Evolutionary conservation across 1,284 basidiomycete genomes (phyloP), one percentile per base, ranked within the genome.

Genomic region (Cutaneotrichosporon daszewskae): DNA sequence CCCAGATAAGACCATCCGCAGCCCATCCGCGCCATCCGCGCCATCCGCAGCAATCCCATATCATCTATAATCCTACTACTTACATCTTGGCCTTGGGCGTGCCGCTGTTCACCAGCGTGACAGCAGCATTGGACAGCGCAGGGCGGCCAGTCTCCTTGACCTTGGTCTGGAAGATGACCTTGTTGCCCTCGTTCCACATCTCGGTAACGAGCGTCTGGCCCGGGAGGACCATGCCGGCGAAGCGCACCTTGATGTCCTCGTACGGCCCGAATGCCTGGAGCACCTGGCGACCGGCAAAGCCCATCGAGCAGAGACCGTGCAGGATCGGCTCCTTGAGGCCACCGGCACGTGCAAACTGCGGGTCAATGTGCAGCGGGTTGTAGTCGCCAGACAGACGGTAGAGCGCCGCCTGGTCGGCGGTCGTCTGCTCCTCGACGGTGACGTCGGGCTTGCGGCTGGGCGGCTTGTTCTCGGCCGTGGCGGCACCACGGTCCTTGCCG

Each of bases 151-250:
- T 62, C 66, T 79, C 77, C 52, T 77, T 76, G 54, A 77, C 75
- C 55, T 74, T 74, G 48, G 72, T 57, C 37, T 59, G 76, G 71
- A 98, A 98, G 53, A 96, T 81, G 54, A 97, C 84, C 73, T 85
- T 96, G 60, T 80, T 73, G 16, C 84, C 87, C 60, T 96, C 90
- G 69, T 92, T 96, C 94, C 94, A 98, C 91, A 96, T 95, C 67
- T 88, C 82, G 0, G 90, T 95, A 16, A 90, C 75, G 35, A 95
- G 77, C 0, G 94, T 97, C 75, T 98, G 91, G 10, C 92, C 92
- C 5, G 94, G 94, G 66, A 85, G 92, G 25, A 98, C 89, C 6
- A 61, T 64, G 8, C 69, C 69, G 3, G 67, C 62, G 46, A 72
- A 92, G 79, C 94, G 81, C 50, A 90, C 90, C 80, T 98, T 98